Percentiles rank a stretch among this genome's conserved stretches.
Conservation (phyloP, 1,139 yeast species). For the Blastobotrys niveus region DNA sequence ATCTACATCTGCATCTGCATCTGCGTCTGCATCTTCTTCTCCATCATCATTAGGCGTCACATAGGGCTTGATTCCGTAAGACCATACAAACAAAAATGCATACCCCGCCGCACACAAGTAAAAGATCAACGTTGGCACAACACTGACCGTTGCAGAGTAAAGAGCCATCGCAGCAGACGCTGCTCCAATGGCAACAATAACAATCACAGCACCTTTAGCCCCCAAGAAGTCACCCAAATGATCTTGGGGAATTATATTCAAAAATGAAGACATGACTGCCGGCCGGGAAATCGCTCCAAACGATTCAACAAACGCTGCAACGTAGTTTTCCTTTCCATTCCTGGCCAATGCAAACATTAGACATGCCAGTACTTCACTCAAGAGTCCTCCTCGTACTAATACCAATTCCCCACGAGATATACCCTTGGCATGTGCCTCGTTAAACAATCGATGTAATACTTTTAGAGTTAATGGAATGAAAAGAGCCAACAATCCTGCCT, state of each 20-base stretch:
- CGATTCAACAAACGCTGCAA: slow-evolving; percentile 7
- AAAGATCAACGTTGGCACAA: slow-evolving; percentile 3
- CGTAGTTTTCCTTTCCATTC: not conserved
- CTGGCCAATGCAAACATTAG: slow-evolving; percentile 2
- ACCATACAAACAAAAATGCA: not conserved
- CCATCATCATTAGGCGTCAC: no score
- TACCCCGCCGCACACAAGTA: not conserved
- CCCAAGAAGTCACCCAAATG: slow-evolving; percentile 3
- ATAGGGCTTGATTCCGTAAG: not conserved
- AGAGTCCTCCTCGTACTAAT: not conserved
- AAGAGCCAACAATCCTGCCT: not conserved
- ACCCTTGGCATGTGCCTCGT: not conserved
- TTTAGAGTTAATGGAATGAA: slow-evolving; percentile 2
- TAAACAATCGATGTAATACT: not conserved
- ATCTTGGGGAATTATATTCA: slow-evolving; percentile 7
- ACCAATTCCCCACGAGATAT: not conserved
- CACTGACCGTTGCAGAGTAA: slow-evolving; percentile 1
- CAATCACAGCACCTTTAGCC: slow-evolving; percentile 7
- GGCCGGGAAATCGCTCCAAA: slow-evolving; percentile 3
- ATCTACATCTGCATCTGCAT: no score
- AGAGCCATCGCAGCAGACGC: not conserved
- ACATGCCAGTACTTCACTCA: slow-evolving; percentile 1
- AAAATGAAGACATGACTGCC: slow-evolving; percentile 4
- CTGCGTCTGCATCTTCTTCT: no score
- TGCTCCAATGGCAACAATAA: not conserved